phyloP scores from a whole-genome alignment of 1,284 basidiomycete genomes.

The Hemileia vastatrix region DNA sequence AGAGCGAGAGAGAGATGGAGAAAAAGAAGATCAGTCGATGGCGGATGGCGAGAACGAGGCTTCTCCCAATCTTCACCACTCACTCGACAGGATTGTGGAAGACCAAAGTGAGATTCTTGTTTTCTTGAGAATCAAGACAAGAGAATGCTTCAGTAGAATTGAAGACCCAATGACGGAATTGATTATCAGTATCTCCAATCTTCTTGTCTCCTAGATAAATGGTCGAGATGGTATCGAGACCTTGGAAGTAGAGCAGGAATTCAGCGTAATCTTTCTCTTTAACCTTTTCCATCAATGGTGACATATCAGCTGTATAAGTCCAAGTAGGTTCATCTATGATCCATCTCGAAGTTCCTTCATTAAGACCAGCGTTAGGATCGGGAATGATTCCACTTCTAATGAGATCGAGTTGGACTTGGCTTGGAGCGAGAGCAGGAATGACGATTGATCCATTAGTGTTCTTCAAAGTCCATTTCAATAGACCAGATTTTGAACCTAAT shows the following conservation, averaged over 20 bases:
- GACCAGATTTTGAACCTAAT: background rate
- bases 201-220: conserved; percentile 52
- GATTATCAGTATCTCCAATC: conserved; percentile 54
- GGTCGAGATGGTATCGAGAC: conserved; percentile 55
- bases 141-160: conserved; percentile 36
- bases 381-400: conserved; percentile 52
- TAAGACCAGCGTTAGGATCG: conserved; percentile 53
- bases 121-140: background rate
- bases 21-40: no score
- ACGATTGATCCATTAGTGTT: conserved; percentile 53
- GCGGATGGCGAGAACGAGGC: no score
- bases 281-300: conserved; percentile 45
- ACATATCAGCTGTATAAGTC: conserved; percentile 55
- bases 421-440: conserved; percentile 52
- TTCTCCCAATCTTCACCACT: no score
- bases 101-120: conserved; percentile 27
- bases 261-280: conserved; percentile 33
- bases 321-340: conserved; percentile 53
- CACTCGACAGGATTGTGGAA: conserved; percentile 23
- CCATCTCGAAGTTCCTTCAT: conserved; percentile 56
- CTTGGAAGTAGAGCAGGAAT: conserved; percentile 54
- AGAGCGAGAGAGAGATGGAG: no score
- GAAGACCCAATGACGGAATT: conserved; percentile 54
- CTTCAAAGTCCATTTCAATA: conserved; percentile 51
- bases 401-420: conserved; percentile 54